Conservation (phyloP, 2,329 filamentous ascomycete genomes). For the Calonectria henricotiae region DNA sequence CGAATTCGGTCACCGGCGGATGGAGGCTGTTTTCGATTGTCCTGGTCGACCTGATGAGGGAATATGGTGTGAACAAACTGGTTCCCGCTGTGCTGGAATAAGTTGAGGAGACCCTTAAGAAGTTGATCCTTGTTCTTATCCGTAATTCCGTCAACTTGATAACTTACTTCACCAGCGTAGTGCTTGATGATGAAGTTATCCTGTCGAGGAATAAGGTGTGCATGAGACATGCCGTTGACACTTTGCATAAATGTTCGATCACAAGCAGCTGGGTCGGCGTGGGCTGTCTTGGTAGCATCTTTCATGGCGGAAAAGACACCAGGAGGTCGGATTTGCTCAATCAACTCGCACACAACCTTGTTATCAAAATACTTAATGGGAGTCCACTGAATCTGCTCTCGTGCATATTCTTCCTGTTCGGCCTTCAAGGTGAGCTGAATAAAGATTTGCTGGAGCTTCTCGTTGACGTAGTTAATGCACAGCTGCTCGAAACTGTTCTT, state of each 20-base stretch:
- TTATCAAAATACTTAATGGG: constrained; percentile 99
- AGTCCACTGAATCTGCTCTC: constrained; percentile 98
- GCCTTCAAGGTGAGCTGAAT: constrained; percentile 97
- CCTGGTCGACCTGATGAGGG: constrained; percentile 93
- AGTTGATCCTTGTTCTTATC: constrained; percentile 99
- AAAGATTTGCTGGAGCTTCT: constrained; percentile 99
- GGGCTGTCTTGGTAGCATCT: constrained; percentile 98
- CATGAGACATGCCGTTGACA: constrained; percentile 91
- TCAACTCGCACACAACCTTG: constrained; percentile 97
- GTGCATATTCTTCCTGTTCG: constrained; percentile 96
- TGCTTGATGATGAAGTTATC: constrained; percentile 99
- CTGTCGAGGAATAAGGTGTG: constrained; percentile 92
- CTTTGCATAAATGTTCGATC: constrained; percentile 97
- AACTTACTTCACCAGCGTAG: constrained; percentile 96
- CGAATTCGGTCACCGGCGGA: constrained; percentile 98
- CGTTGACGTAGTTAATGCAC: constrained; percentile 99
- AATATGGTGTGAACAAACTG: constrained; percentile 90
- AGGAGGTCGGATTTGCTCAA: constrained; percentile 90
- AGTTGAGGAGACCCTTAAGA: constrained; percentile 91
- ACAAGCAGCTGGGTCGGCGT: constrained; percentile 93
- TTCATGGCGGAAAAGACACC: constrained; percentile 97
- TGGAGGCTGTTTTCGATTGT: constrained; percentile 94
- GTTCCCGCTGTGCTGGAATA: constrained; percentile 89
- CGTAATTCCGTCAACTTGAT: constrained; percentile 96
- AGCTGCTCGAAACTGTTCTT: constrained; percentile 99